A percentile compares a stretch with the other conserved stretches of the same genome.
Conservation (phyloP, 768 basidiomycete species). For the Cytidiella melzeri region DNA sequence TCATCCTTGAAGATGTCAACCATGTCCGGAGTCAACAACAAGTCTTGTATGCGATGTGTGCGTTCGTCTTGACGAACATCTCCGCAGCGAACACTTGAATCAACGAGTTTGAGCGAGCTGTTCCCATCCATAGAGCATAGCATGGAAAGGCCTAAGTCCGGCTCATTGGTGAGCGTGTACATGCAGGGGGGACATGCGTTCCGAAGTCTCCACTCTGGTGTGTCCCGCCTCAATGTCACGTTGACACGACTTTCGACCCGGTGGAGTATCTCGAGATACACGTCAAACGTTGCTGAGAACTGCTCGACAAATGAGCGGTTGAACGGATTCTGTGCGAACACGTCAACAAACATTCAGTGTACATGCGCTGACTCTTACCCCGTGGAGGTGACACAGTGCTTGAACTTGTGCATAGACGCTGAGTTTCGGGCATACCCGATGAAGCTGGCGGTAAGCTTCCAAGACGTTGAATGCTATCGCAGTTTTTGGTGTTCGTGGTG, state of each 20-base stretch:
- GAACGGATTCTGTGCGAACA: constrained; percentile 24
- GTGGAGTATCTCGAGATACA: no score
- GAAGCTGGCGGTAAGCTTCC: no score
- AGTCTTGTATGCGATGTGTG: constrained; percentile 1
- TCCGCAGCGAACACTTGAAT: constrained; percentile 3
- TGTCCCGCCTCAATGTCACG: no score
- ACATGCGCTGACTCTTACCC: constrained; percentile 1
- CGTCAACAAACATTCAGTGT: constrained; percentile 4
- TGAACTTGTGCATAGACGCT: constrained; percentile 22
- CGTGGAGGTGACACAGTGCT: constrained; percentile 17
- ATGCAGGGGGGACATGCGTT: constrained; percentile 23
- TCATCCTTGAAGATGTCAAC: constrained; percentile 18
- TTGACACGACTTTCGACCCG: no score
- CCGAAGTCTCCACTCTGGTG: no score
- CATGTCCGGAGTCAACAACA: constrained; percentile 7
- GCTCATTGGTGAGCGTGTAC: constrained; percentile 15
- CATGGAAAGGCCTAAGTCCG: constrained; percentile 10
- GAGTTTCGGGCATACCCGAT: constrained; percentile 20
- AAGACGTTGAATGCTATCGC: constrained; percentile 17
- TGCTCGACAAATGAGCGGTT: no score
- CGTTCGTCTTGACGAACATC: no score
- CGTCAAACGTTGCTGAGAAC: no score
- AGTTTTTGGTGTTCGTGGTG: constrained; percentile 12
- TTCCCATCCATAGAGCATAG: no score
- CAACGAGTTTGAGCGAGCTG: constrained; percentile 15